These are phyloP conservation scores for Cymbidium sinense DNA, from an alignment of 106 monocot genomes.

Conservation along the genomic window DNA sequence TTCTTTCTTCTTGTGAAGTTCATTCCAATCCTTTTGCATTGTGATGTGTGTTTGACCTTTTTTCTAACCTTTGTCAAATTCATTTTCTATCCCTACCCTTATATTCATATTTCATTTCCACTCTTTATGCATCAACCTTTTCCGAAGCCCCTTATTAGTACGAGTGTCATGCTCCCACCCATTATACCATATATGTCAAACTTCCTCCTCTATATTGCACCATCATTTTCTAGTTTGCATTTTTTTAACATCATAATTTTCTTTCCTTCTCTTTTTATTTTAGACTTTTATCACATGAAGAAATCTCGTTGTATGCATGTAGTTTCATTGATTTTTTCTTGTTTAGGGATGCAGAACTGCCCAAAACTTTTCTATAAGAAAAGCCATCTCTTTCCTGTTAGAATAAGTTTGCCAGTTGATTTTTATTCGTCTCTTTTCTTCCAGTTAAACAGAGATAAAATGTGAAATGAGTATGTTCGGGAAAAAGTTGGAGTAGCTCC, in stretches of 20 bases:
- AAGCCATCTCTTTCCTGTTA: too few relatives aligned
- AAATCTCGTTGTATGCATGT: background rate
- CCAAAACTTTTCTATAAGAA: too few relatives aligned
- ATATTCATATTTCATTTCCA: background rate
- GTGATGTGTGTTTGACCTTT: background rate
- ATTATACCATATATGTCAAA: background rate
- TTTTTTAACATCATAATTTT: too few relatives aligned
- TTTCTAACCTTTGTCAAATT: background rate
- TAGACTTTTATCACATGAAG: background rate
- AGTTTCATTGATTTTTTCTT: background rate
- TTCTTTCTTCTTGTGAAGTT: background rate
- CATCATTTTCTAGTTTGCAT: background rate
- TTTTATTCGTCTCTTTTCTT: background rate
- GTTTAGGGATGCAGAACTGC: conserved; percentile 1
- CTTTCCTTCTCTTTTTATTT: background rate
- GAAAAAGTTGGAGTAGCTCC: too few relatives aligned
- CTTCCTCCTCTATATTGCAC: background rate
- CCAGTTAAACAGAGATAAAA: too few relatives aligned
- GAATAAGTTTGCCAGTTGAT: background rate
- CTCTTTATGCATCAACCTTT: background rate
- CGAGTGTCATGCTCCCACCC: background rate
- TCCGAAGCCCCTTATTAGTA: background rate
- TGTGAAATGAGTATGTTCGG: too few relatives aligned
- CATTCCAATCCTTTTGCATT: background rate
- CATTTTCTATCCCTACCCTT: background rate